A percentile compares a stretch with the other conserved stretches of the same genome.
Conservation (phyloP, 2,329 filamentous ascomycete genomes). For the Xylariales sp. region DNA sequence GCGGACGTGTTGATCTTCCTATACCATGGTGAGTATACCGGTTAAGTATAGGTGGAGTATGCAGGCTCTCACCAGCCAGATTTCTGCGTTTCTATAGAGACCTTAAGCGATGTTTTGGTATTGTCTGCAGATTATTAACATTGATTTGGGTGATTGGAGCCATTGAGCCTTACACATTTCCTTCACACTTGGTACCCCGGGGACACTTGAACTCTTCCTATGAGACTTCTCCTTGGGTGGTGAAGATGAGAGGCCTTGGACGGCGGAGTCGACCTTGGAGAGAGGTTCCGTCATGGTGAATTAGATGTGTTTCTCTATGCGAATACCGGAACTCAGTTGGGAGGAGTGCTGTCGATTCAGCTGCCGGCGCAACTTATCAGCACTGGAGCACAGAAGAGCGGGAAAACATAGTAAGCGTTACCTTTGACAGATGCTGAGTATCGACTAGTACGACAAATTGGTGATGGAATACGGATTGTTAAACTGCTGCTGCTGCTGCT, state of each 20-base stretch:
- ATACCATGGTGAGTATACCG: conserved; percentile 28
- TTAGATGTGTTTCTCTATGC: conserved; percentile 28
- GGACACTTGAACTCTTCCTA: conserved; percentile 77
- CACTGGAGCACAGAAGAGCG: not conserved
- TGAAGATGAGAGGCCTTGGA: conserved; percentile 79
- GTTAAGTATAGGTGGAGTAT: conserved; percentile 11
- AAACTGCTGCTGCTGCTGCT: conserved; percentile 10
- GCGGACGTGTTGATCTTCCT: conserved; percentile 97
- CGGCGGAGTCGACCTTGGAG: conserved; percentile 91
- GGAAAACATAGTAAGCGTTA: conserved; percentile 6
- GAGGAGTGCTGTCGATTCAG: conserved; percentile 17
- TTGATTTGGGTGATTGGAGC: not conserved
- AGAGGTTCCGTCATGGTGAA: conserved; percentile 65
- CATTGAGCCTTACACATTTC: conserved; percentile 77
- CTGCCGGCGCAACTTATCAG: conserved; percentile 17
- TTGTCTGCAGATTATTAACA: conserved; percentile 68
- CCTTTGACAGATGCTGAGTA: conserved; percentile 37
- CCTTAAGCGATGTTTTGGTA: conserved; percentile 75
- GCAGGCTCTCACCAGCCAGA: conserved; percentile 79
- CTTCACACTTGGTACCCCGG: conserved; percentile 83
- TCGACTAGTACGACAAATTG: conserved; percentile 14
- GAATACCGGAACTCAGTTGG: conserved; percentile 5
- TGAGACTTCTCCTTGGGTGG: conserved; percentile 74
- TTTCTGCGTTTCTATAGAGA: conserved; percentile 85
- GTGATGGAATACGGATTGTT: conserved; percentile 28